Base-by-base conservation (phyloP, 257 asterid species). In the Galeopsis tetrahit region DNA sequence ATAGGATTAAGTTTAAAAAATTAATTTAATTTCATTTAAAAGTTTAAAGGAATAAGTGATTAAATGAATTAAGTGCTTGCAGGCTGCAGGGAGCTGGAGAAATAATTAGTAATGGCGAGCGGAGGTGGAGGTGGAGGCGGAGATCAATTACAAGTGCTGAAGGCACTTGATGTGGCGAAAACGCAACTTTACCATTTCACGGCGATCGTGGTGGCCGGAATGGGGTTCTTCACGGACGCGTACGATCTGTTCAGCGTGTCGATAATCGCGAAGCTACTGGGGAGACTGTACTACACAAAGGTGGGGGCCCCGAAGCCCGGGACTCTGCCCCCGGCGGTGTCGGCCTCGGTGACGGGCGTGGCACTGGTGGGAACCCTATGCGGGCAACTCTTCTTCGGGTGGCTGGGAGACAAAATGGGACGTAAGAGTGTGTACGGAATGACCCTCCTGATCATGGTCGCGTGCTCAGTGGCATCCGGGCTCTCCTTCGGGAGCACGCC, bases 351-450 rank as follows among this genome's bases (percentile, higher is more conserved):
- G 46, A 81, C 82, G 0, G 91, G 91, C 4, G 90, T 87, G 1
- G 96, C 96, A 21, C 76, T 89, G 6, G 87, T 83, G 48, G 96
- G 93, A 28, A 85, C 93, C 52, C 78, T 89, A 0, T 36, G 51
- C 14, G 96, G 96, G 0, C 96, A 87, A 40, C 81, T 89, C 44
- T 87, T 89, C 74, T 89, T 89, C 39, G 96, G 96, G 2, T 85
- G 93, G 96, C 87, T 89, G 3, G 96, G 91, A 0, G 96, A 89
- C 66, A 89, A 87, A 43, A 76, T 89, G 88, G 93, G 96, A 0
- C 78, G 91, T 2, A 89, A 89, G 28, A 82, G 17, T 5, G 96
- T 89, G 0, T 89, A 89, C 61, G 96, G 96, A 0, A 21, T 89
- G 10, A 89, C 96, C 13, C 78, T 89, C 0, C 0, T 87, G 10